Conservation (phyloP, 768 basidiomycete genomes). For the Leccinum truebloodii region DNA sequence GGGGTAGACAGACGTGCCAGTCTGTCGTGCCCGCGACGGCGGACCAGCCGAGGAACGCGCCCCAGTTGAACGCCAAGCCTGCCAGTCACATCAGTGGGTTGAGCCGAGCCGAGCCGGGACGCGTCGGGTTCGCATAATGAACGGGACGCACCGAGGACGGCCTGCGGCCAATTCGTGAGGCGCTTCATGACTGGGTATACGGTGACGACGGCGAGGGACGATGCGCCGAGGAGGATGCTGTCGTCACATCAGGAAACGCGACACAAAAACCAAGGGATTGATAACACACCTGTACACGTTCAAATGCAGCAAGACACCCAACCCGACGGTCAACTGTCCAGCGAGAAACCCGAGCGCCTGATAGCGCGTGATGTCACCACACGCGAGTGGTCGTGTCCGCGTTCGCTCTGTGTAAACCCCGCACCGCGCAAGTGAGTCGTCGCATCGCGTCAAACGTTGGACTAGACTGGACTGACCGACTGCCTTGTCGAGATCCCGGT, state of each 20-base stretch:
- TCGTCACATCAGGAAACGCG: background rate
- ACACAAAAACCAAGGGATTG: background rate
- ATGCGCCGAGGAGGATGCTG: conserved; percentile 81
- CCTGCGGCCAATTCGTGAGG: conserved; percentile 95
- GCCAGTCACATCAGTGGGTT: too few species aligned
- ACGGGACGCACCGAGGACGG: conserved; percentile 70
- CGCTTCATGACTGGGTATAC: conserved; percentile 98
- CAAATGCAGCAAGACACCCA: conserved; percentile 85
- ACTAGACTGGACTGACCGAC: conserved; percentile 59
- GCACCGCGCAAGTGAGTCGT: too few species aligned
- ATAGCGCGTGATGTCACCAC: conserved; percentile 70
- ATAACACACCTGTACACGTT: conserved; percentile 85
- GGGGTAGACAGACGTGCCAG: conserved; percentile 81
- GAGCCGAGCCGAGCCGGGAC: too few species aligned
- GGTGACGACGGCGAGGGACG: conserved; percentile 83
- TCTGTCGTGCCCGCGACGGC: conserved; percentile 81
- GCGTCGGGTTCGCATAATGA: background rate
- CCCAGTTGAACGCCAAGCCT: conserved; percentile 92
- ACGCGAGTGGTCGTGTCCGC: conserved; percentile 82
- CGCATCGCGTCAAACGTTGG: background rate
- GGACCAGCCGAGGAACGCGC: conserved; percentile 93
- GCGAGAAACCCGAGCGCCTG: conserved; percentile 85
- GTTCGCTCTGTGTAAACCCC: conserved; percentile 70
- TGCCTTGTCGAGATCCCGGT: conserved; percentile 84
- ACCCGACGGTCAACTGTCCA: conserved; percentile 75